Percentiles rank a stretch among this genome's conserved stretches.
phyloP scores from a whole-genome alignment of 352 stramenopile genomes.

The Pythium angustatum region DNA sequence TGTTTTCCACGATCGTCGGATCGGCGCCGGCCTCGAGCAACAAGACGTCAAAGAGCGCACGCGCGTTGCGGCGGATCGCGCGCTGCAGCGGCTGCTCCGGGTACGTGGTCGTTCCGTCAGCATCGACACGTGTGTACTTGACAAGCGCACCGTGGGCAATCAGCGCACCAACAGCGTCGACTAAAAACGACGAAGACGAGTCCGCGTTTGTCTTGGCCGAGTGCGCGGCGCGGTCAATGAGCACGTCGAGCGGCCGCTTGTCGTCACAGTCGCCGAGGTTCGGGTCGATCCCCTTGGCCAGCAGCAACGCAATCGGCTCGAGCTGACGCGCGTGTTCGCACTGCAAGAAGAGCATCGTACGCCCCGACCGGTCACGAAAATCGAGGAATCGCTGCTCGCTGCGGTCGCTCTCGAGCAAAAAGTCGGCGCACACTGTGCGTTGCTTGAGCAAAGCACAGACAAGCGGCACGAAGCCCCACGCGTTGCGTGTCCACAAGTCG shows the following conservation, averaged over 20 bases:
- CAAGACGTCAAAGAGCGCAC: constrained; percentile 49
- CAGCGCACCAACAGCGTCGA: constrained; percentile 29
- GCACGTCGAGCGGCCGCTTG: constrained; percentile 47
- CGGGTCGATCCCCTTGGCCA: constrained; percentile 62
- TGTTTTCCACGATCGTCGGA: constrained; percentile 28
- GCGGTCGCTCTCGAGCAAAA: constrained; percentile 59
- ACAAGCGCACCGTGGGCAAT: constrained; percentile 6
- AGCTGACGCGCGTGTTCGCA: constrained; percentile 60
- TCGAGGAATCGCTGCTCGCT: constrained; percentile 52
- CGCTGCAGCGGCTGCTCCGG: constrained; percentile 50
- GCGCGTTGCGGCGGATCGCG: constrained; percentile 44
- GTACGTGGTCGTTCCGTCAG: constrained; percentile 28
- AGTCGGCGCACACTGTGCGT: constrained; percentile 46
- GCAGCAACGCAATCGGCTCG: constrained; percentile 56
- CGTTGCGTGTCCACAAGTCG: constrained; percentile 63
- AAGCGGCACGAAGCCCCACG: constrained; percentile 71
- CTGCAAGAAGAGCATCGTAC: constrained; percentile 77
- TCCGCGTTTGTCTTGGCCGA: too few relatives aligned
- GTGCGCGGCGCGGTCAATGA: constrained; percentile 39
- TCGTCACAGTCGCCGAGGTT: constrained; percentile 57
- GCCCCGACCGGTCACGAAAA: constrained; percentile 65
- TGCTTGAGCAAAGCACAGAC: constrained; percentile 71
- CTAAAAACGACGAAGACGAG: constrained; percentile 39
- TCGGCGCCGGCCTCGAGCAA: constrained; percentile 41
- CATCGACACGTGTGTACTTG: constrained; percentile 29